Evolutionary conservation across 805 yeast species (phyloP), one percentile per base, ranked within the genome.

Genomic region (Kodamaea kaohsiungensis): DNA sequence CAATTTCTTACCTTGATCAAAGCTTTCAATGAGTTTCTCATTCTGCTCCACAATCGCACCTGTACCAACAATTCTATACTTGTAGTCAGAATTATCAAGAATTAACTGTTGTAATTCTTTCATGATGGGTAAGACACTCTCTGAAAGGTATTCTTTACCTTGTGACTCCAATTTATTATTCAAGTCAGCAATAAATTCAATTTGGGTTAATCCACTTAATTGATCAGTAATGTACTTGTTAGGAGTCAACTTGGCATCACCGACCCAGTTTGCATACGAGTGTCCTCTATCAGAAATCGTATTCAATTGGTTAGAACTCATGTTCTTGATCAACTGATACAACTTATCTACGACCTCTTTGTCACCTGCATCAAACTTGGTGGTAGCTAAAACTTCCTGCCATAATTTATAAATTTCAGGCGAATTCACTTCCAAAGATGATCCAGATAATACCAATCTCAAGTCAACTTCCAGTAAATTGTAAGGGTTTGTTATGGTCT

Each of bases 221-320:
- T 73, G 63, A 62, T 93, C 96, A 52, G 77, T 76, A 16, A 91
- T 76, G 4, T 84, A 77, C 52, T 83, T 83, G 16, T 84, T 77
- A 1, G 81, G 72, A 1, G 91, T 84, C 2, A 91, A 69, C 27
- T 81, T 78, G 0, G 96, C 80, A 19, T 83, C 76, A 1, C 96
- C 86, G 61, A 75, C 81, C 4, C 84, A 76, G 60, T 84, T 80
- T 2, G 98, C 97, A 70, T 81, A 92, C 1, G 86, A 74, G 65
- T 95, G 98, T 0, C 99, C 99, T 53, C 88, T 77, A 54, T 92
- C 95, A 8, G 97, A 92, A 50, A 95, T 84, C 6, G 81, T 76
- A 62, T 92, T 86, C 54, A 90, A 75, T 63, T 89, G 89, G 61
- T 90, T 92, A 35, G 91, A 85, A 0, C 89, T 87, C 62, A 87